Evolutionary conservation across 441 rosid species (phyloP).

Genomic region (Raphanus hybrid): DNA sequence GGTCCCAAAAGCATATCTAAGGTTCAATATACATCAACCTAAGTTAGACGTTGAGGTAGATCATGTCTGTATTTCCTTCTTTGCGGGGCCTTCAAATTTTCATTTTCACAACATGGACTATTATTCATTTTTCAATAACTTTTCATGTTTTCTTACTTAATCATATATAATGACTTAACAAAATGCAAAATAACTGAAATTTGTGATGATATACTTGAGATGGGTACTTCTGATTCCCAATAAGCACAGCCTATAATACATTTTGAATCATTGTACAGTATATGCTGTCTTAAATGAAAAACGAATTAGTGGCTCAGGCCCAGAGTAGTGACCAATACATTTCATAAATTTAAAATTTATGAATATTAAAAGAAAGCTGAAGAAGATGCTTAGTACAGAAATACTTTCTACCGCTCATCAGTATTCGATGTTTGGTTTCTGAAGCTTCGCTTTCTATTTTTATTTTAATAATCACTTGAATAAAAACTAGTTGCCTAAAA

Average conservation of each 20-base stretch:
- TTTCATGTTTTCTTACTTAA: not conserved
- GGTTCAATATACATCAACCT: not conserved
- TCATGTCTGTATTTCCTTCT: not conserved
- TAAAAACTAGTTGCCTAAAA: conserved; percentile 15
- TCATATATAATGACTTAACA: not conserved
- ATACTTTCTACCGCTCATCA: conserved; percentile 33
- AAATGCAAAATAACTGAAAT: not conserved
- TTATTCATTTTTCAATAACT: not conserved
- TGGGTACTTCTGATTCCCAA: conserved; percentile 10
- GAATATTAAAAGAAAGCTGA: conserved; percentile 36
- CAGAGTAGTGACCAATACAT: conserved; percentile 33
- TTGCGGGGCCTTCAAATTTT: not conserved
- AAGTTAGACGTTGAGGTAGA: not conserved
- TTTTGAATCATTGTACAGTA: not conserved
- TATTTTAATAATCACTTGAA: conserved; percentile 25
- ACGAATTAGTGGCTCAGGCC: conserved; percentile 23
- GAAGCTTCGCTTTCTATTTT: conserved; percentile 26
- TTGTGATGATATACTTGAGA: conserved; percentile 5
- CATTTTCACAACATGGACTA: not conserved
- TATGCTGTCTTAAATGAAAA: conserved; percentile 7
- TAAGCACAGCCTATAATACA: conserved; percentile 20
- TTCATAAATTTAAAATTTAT: not conserved
- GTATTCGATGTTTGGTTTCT: conserved; percentile 37
- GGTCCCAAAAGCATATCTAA: not conserved
- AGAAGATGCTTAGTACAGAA: conserved; percentile 33